A percentile compares a stretch with the other conserved stretches of the same genome.
Evolutionary conservation across 208 protist genomes (phyloP).

Genomic region (Trypanosoma cruzi): DNA sequence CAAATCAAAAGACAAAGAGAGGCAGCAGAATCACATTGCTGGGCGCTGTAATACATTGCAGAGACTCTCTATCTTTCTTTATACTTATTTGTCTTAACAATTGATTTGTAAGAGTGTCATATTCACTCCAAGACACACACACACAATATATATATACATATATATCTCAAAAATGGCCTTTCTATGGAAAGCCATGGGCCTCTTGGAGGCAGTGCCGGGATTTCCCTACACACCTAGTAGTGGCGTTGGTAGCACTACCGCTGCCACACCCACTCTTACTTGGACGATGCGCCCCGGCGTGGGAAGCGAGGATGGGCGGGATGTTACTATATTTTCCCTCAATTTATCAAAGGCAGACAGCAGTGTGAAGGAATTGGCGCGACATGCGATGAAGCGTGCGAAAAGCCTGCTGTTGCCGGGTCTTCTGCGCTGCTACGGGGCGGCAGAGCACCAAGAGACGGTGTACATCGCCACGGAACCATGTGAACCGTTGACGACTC

Average conservation of each 20-base stretch:
- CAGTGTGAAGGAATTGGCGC: slow-evolving; percentile 39
- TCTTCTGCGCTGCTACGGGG: slow-evolving; percentile 71
- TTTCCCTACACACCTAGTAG: slow-evolving; percentile 64
- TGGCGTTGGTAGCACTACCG: slow-evolving; percentile 1
- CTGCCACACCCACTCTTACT: slow-evolving; percentile 29
- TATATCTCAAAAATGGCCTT: slow-evolving; percentile 47
- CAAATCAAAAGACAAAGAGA: no score
- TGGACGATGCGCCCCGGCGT: slow-evolving; percentile 57
- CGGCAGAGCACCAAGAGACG: slow-evolving; percentile 63
- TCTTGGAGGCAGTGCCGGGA: slow-evolving; percentile 61
- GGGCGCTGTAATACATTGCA: neutral
- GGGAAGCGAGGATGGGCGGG: slow-evolving; percentile 42
- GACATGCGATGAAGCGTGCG: slow-evolving; percentile 64
- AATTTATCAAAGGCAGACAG: slow-evolving; percentile 16
- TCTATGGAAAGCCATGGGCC: slow-evolving; percentile 70
- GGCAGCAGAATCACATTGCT: neutral
- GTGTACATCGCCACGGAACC: slow-evolving; percentile 86
- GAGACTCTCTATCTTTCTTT: neutral
- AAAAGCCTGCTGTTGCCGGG: slow-evolving; percentile 82
- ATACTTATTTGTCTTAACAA: no score
- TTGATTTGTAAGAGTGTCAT: no score
- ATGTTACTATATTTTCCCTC: slow-evolving; percentile 67
- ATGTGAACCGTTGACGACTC: slow-evolving; percentile 53
- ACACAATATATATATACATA: no score
- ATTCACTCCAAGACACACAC: no score